Evolutionary conservation across 768 basidiomycete genomes (phyloP), one percentile per base, ranked within the genome.

Genomic region (Podaxis sp.): DNA sequence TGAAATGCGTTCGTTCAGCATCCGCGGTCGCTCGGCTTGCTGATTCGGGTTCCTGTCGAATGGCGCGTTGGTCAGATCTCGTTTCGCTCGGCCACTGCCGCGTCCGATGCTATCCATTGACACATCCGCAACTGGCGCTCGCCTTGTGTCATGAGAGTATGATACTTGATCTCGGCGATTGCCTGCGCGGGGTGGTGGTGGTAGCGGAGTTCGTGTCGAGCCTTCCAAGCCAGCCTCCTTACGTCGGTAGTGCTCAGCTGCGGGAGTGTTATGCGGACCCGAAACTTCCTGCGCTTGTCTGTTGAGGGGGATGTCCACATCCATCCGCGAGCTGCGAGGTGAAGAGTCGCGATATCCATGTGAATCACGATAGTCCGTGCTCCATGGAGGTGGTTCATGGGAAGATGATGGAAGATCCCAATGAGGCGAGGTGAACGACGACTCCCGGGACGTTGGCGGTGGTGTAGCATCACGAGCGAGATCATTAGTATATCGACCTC

Each of bases 1-100:
- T 5, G 52, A 38, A 23, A 48, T 47, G 18, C 59, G 59, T 25
- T 61, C 53, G 28, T 61, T 61, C 44, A 55, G 21, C 28, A 53
- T 52, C 14, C 59, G 44, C 7, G 57, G 57, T 55, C 59, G 42
- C 14, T 54, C 44, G 14, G 5, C 27, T 5, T 21, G 59, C 16
- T 25, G 50, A 2, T 10, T 46, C 16, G 28, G 40, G 11, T 10
- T 46, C 4, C 35, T 46, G 14, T 55, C 52, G 16, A 50, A 36
- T 2, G 51, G 32, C 4, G 23, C 53, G n/a, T n/a, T 40, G 37
- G 59, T 2, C 23, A 18, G 21, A 38, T 47, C 27, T 38, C 57
- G 28, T 47, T 55, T 61, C 4, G 23, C 14, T 28, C 52, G 53
- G 46, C 42, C 25, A 18, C 32, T 21, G 28, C 50, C 27, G 21